Evolutionary conservation across 768 basidiomycete species (phyloP), one percentile per base, ranked within the genome.

Genomic region (Lentinus brumalis): DNA sequence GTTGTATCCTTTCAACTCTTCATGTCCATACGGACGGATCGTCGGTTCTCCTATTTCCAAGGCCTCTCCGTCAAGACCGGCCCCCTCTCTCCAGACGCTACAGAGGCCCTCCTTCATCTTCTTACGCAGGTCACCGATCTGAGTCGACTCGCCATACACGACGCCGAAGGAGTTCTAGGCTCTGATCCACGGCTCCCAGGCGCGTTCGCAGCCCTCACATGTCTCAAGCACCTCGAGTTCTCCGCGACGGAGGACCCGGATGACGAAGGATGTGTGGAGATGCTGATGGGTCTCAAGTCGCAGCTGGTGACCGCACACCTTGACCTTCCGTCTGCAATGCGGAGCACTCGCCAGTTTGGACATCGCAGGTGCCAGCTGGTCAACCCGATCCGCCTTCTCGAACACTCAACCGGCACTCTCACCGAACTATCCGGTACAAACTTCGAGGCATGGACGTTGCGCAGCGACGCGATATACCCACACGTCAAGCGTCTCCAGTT

Each of bases 161-260:
- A 52, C 31, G 50, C 50, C 15, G 31, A 52, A 15, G 21, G 35
- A 18, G 38, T 52, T 10, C 50, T 52, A 8, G 32, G 31, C 31
- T 52, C 50, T 2, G 50, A 52, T 12, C 32, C 50, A n/a, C 31
- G 50, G 9, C 50, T 52, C 31, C 50, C 50, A 3, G 9, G 32
- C 11, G 50, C 50, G 2, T 52, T 52, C 11, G 50, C 50, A 3
- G 30, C 50, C 8, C 31, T 52, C 31, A 52, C 50, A 16, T 52
- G 50, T 39, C 50, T 52, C 50, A 52, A 52, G 50, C 50, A 52
- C 21, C 50, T 52, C 50, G 30, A 32, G 15, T 32, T 52, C 50
- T 39, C 32, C 50, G 31, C 31, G n/a, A 30, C 50, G 14, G 14
- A 38, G 18, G 50, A 52, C 30, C 12, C 30, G 14, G 50, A 52